Percentiles rank a stretch among this genome's conserved stretches.
Evolutionary conservation across 2,329 filamentous ascomycete genomes (phyloP).

Genomic region (Penicillium digitatum): DNA sequence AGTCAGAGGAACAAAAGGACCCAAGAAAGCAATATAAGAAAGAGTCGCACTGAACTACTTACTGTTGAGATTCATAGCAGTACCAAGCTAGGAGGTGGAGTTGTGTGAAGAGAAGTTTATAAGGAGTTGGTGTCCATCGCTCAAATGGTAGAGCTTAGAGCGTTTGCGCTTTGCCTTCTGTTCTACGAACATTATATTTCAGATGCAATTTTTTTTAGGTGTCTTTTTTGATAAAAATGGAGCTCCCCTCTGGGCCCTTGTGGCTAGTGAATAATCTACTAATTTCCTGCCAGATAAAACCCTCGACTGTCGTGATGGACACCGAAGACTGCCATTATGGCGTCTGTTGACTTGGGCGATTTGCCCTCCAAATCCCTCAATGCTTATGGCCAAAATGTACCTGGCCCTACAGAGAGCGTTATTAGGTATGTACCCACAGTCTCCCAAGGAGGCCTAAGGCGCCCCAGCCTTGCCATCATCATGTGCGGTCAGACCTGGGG

Average conservation of each 20-base stretch:
- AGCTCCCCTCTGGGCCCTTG: not conserved
- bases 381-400: too few species aligned
- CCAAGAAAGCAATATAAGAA: not conserved
- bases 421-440: too few species aligned
- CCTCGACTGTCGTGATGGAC: not conserved
- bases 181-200: not conserved
- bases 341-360: not conserved
- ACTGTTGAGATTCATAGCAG: not conserved
- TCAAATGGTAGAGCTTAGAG: not conserved
- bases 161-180: not conserved
- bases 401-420: too few species aligned
- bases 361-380: not conserved
- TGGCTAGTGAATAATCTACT: not conserved
- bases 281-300: not conserved
- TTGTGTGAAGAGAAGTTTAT: not conserved
- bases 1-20: not conserved
- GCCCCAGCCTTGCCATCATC: too few species aligned
- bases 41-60: not conserved
- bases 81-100: not conserved
- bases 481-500: too few species aligned
- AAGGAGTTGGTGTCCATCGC: not conserved
- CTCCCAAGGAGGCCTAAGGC: too few species aligned
- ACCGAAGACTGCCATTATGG: not conserved
- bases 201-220: not conserved
- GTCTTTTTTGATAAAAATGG: not conserved